Base-by-base conservation (phyloP, 106 monocot genomes). In the Dioscorea zingiberensis region DNA sequence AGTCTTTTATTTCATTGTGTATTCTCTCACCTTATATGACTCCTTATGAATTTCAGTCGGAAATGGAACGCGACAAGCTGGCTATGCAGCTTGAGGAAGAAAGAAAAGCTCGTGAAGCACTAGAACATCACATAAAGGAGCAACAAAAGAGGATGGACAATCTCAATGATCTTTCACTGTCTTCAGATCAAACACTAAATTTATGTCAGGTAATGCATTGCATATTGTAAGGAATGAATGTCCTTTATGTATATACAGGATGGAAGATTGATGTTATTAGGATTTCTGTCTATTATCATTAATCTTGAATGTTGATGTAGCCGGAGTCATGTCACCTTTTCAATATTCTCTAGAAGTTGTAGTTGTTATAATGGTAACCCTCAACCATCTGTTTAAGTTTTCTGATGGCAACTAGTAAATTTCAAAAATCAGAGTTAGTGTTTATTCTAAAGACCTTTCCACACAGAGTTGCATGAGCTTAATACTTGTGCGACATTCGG, bases 41-140 rank as follows among this genome's bases (percentile, higher is more conserved):
- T 19, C 2, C 14, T 30, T 13, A 56, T 19, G n/a, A n/a, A 8
- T 67, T 12, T 60, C 48, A 89, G 89, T 89, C 79, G 73, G 89
- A 89, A 65, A 79, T 85, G 48, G 85, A 82, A 68, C 32, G 82
- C 48, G 85, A 85, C 66, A 79, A 67, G 61, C 77, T 90, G 25
- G 80, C 80, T 23, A 80, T 72, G 74, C 74, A 85, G 74, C 82
- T 90, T 74, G 79, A 83, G 54, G 85, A 90, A 63, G 89, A 90
- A 70, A 90, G 71, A 59, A 90, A 69, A 77, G 48, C 57, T 21
- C 78, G 77, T 62, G 76, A 80, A 65, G 64, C 60, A 61, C 54
- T 84, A 58, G 75, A 81, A 38, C 61, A 59, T 10, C 47, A 56
- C 59, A 47, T 84, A 44, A 69, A 23, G 22, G 88, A 84, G 48